Evolutionary conservation across 345 rosid species (phyloP).

Genomic region (Boechera retrofracta): DNA sequence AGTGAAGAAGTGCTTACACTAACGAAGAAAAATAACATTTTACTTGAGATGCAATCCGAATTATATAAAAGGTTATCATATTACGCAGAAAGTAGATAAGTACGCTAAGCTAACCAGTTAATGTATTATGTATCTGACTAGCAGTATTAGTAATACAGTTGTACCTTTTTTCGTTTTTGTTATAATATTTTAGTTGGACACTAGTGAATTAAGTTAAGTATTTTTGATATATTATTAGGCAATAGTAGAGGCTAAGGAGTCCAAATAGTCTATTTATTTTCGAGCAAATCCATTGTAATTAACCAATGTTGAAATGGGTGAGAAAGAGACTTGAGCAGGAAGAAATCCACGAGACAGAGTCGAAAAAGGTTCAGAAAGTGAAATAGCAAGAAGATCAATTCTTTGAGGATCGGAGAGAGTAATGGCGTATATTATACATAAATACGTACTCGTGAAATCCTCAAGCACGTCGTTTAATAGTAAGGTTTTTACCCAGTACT

Average conservation of each 20-base stretch:
- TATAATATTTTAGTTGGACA: background rate
- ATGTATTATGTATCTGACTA: background rate
- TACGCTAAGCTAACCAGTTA: background rate
- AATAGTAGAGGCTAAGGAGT: background rate
- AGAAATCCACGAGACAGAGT: too few species aligned
- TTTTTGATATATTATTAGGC: background rate
- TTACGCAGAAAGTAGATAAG: background rate
- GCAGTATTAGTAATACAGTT: background rate
- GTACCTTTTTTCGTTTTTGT: background rate
- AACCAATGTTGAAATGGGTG: too few species aligned
- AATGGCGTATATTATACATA: too few species aligned
- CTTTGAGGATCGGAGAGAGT: too few species aligned
- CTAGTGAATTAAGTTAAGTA: background rate
- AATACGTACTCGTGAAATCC: too few species aligned
- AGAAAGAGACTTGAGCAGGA: too few species aligned
- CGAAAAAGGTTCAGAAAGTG: background rate
- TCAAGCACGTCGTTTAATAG: too few species aligned
- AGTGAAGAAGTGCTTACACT: conserved; percentile 26
- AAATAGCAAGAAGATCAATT: background rate
- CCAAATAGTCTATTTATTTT: background rate
- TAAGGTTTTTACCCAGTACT: too few species aligned
- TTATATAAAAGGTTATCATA: conserved; percentile 30
- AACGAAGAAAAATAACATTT: conserved; percentile 20
- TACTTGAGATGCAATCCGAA: conserved; percentile 19
- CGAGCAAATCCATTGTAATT: too few species aligned